A percentile compares a stretch with the other conserved stretches of the same genome.
phyloP scores from a whole-genome alignment of 306 rosid species.

The Rubus idaeus region DNA sequence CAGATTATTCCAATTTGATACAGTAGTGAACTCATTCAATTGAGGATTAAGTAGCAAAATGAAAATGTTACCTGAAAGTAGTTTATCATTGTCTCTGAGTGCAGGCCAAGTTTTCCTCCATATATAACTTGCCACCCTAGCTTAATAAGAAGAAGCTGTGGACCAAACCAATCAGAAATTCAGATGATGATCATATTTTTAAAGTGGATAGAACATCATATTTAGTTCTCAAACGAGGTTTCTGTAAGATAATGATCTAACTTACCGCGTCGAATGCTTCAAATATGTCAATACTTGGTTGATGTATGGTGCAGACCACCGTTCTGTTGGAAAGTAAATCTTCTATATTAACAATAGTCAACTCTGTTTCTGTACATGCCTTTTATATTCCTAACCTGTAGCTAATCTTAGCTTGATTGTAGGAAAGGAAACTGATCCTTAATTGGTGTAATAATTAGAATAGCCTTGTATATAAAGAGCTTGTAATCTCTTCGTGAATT shows the following conservation, averaged over 20 bases:
- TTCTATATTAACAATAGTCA: too few species aligned
- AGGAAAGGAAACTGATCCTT: too few species aligned
- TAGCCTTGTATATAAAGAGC: too few species aligned
- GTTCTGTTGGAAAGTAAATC: too few species aligned
- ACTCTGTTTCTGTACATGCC: too few species aligned
- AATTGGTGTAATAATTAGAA: too few species aligned
- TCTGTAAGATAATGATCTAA: constrained; percentile 12
- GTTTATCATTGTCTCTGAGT: constrained; percentile 65
- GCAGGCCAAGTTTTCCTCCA: constrained; percentile 79
- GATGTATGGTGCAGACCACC: constrained; percentile 91
- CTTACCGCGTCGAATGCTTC: constrained; percentile 88
- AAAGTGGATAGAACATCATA: constrained; percentile 8
- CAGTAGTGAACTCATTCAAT: background rate
- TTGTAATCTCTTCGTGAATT: too few species aligned
- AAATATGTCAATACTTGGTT: constrained; percentile 85
- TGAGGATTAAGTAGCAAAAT: background rate
- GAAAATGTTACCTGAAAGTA: constrained; percentile 68
- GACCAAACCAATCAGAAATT: constrained; percentile 22
- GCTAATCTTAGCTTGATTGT: too few species aligned
- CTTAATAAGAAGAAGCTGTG: constrained; percentile 87
- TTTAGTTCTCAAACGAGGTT: constrained; percentile 20
- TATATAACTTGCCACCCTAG: constrained; percentile 83
- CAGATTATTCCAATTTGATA: background rate
- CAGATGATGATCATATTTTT: background rate
- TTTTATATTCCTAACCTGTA: too few species aligned